Evolutionary conservation across 192 early-diverging fungal species (phyloP).

Genomic region (Geranomyces variabilis): DNA sequence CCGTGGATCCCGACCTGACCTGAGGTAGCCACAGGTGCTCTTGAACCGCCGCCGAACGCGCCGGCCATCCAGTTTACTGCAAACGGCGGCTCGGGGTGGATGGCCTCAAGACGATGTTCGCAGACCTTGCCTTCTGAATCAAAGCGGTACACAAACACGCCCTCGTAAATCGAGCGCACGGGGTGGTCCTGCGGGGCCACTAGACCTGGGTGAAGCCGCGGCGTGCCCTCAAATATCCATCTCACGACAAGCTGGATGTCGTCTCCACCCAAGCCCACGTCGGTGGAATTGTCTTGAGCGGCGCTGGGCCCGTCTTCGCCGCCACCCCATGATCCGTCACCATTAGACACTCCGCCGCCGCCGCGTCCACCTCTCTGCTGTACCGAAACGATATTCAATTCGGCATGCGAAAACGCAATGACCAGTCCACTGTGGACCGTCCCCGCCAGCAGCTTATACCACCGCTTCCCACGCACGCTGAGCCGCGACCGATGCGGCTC

Average conservation of each 20-base stretch:
- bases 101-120: conserved; percentile 41
- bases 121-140: conserved; percentile 36
- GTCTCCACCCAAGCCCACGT: conserved; percentile 9
- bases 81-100: conserved; percentile 43
- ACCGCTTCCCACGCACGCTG: conserved; percentile 4
- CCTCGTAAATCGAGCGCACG: conserved; percentile 41
- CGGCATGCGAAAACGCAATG: conserved; percentile 14
- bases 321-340: not conserved
- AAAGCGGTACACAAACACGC: conserved; percentile 47
- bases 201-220: conserved; percentile 28
- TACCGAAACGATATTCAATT: conserved; percentile 14
- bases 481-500: conserved; percentile 28
- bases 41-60: not conserved
- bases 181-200: conserved; percentile 19
- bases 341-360: too few species aligned
- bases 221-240: conserved; percentile 51
- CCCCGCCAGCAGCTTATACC: conserved; percentile 16
- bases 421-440: conserved; percentile 1
- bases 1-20: too few species aligned
- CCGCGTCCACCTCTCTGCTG: conserved; percentile 16
- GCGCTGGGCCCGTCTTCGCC: not conserved
- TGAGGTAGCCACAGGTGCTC: too few species aligned
- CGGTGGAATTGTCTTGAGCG: not conserved
- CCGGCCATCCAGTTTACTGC: conserved; percentile 2
- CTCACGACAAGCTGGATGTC: conserved; percentile 33